Evolutionary conservation across 2,329 filamentous ascomycete genomes (phyloP), one percentile per base, ranked within the genome.

Genomic region (Coniochaeta sp.): DNA sequence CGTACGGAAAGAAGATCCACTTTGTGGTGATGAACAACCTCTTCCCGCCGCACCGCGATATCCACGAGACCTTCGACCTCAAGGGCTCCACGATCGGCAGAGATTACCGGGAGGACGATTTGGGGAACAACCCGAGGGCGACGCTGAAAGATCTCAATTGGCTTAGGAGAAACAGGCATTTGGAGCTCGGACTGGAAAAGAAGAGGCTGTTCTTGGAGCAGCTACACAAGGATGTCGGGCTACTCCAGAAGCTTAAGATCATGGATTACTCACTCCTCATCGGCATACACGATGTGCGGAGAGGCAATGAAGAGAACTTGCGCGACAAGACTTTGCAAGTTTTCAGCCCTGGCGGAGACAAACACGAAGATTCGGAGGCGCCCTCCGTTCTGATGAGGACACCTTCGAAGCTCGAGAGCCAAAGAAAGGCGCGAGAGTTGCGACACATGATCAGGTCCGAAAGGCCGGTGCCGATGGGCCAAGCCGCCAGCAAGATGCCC

Each of bases 1-100:
- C 92, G 0, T 97, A 96, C 66, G 94, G 94, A 56, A 87, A 92
- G 65, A 99, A 99, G 73, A 96, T 97, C 51, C 94, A 99, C 70
- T 99, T 99, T 61, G 94, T 99, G 54, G 91, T 99, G 65, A 99
- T 99, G 94, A 99, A 99, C 76, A 99, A 99, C 68, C 80, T 99
- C 14, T 99, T 99, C 64, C 94, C 94, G 12, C 92, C 94, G 6
- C 94, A 99, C 71, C 83, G 92, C 60, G 94, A 99, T 67, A 97
- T 99, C 55, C 94, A 99, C 71, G 85, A 90, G 63, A 99, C 91
- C 3, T 99, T 96, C 64, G 94, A 99, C 67, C 70, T 99, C 60
- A 99, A 99, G 71, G 94, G 94, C 8, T 97, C 94, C 6, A 97
- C 92, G 0, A 83, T 97, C 58, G 94, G 94, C 13, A 83, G 94